phyloP scores from a whole-genome alignment of 23 red algal species.

The Rhodosorus marinus region DNA sequence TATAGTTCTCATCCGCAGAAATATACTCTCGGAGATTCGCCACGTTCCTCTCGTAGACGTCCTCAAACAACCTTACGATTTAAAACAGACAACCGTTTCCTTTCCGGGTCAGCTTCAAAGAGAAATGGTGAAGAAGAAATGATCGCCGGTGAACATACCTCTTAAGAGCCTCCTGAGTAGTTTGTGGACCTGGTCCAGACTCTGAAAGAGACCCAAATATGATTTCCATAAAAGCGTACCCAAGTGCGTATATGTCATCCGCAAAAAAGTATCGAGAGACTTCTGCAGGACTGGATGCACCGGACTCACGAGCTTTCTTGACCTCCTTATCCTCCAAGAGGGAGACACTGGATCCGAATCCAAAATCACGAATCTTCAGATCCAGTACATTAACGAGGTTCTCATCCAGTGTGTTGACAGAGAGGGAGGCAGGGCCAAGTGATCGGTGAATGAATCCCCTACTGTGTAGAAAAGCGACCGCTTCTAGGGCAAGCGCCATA shows the following conservation, averaged over 20 bases:
- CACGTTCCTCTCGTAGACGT: conserved; percentile 33
- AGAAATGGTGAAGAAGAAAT: too few species aligned
- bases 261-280: conserved; percentile 11
- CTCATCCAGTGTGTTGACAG: conserved; percentile 65
- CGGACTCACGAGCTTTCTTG: conserved; percentile 12
- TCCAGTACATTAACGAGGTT: conserved; percentile 8
- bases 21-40: conserved; percentile 22
- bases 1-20: conserved; percentile 19
- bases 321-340: conserved; percentile 11
- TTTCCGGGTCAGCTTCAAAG: too few species aligned
- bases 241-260: conserved; percentile 53
- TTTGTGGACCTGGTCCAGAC: not conserved
- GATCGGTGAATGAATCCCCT: conserved; percentile 61
- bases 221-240: conserved; percentile 31
- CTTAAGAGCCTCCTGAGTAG: conserved; percentile 23
- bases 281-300: conserved; percentile 16
- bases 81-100: too few species aligned
- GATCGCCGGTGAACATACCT: too few species aligned
- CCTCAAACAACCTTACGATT: conserved; percentile 49
- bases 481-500: conserved; percentile 29
- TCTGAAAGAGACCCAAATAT: conserved; percentile 36
- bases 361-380: conserved; percentile 75
- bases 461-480: conserved; percentile 34
- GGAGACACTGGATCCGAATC: conserved; percentile 37
- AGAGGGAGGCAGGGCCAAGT: conserved; percentile 35